Evolutionary conservation across 257 asterid species (phyloP).

Genomic region (Solanum commersonii): DNA sequence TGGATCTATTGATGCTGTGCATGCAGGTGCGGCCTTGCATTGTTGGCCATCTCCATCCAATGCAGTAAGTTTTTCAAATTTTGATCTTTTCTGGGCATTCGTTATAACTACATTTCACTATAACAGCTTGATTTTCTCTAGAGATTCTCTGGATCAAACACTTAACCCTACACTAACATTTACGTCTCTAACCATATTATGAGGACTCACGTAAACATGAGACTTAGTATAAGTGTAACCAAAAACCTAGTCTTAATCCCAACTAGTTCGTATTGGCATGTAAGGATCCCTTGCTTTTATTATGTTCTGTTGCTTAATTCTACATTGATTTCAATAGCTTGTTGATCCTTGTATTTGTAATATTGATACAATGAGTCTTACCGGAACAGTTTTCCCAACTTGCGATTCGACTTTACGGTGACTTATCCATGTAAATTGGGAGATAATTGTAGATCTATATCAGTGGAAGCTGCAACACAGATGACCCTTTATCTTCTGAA

Average conservation of each 20-base stretch:
- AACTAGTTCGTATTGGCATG: too few species aligned
- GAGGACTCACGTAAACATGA: neutral
- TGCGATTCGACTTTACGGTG: neutral
- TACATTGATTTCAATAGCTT: neutral
- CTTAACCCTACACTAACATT: neutral
- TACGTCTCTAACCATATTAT: neutral
- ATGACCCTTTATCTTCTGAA: neutral
- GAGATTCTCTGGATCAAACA: neutral
- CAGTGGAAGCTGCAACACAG: neutral
- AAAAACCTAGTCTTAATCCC: neutral
- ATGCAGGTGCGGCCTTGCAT: constrained; percentile 99
- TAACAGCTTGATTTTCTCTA: neutral
- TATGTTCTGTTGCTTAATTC: neutral
- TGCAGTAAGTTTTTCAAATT: constrained; percentile 39
- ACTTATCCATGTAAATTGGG: neutral
- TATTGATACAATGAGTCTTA: neutral
- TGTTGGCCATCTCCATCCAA: constrained; percentile 99
- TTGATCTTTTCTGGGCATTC: neutral
- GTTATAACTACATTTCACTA: too few species aligned
- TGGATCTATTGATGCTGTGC: constrained; percentile 83
- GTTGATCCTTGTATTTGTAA: neutral
- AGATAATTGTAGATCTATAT: neutral
- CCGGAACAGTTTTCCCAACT: neutral
- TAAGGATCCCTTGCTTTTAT: too few species aligned
- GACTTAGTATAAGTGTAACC: neutral